phyloP scores from a whole-genome alignment of 768 basidiomycete genomes.

The Kwoniella sp. region DNA sequence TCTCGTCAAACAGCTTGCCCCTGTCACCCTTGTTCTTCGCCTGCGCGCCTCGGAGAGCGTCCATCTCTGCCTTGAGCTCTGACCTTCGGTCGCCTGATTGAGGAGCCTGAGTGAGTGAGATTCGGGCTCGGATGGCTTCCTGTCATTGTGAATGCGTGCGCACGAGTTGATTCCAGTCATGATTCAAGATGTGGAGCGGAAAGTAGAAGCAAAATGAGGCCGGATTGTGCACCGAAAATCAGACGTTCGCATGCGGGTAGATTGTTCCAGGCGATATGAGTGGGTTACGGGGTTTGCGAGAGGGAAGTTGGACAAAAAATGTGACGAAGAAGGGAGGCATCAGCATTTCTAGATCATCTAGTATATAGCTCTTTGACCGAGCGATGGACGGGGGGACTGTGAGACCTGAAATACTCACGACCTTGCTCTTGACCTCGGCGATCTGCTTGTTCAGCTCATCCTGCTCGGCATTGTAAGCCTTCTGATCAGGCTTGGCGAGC shows the following conservation, averaged over 20 bases:
- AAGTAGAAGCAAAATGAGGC: too few species aligned
- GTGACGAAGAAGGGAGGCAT: too few species aligned
- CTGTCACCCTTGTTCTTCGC: conserved; percentile 66
- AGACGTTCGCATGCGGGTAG: too few species aligned
- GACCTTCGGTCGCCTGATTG: conserved; percentile 68
- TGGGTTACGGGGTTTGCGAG: too few species aligned
- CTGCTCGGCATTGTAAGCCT: conserved; percentile 80
- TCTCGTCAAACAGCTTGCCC: conserved; percentile 70
- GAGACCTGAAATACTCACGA: too few species aligned
- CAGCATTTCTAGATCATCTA: too few species aligned
- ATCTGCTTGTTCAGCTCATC: conserved; percentile 79
- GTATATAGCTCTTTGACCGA: too few species aligned
- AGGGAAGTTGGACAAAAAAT: too few species aligned
- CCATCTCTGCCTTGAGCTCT: conserved; percentile 76
- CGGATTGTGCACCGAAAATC: too few species aligned
- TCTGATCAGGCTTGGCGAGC: conserved; percentile 75
- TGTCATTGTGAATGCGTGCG: conserved; percentile 16
- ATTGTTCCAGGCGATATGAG: too few species aligned
- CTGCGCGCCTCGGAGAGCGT: conserved; percentile 75
- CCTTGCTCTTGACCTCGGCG: conserved; percentile 73
- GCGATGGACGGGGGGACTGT: too few species aligned
- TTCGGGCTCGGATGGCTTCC: conserved; percentile 51
- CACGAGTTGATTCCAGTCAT: neutral
- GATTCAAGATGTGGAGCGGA: too few species aligned
- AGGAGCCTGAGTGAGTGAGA: conserved; percentile 45